Evolutionary conservation across 1,284 basidiomycete species (phyloP), one percentile per base, ranked within the genome.

Genomic region (Fomitopsis pinicola): DNA sequence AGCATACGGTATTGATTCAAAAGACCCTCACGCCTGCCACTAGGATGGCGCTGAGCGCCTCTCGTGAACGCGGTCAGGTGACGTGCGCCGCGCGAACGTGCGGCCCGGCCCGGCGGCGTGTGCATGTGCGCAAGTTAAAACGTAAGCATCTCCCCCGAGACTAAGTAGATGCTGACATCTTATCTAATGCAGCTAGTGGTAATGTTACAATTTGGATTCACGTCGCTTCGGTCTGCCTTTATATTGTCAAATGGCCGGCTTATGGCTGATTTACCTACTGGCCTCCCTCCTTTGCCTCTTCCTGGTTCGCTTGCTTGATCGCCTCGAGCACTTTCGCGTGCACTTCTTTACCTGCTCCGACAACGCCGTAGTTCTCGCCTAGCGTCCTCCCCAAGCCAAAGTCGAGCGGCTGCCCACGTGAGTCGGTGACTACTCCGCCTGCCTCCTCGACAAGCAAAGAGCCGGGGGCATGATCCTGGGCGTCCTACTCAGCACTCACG

Each of bases 391-490:
- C 97, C 1, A 91, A 79, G 0, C 92, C 90, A 75, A 99, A 98
- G 73, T 97, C 83, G 38, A 99, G 85, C 0, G 83, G 80, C 62
- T 85, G 70, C 3, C 95, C 96, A 54, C 88, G 80, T 60, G 92
- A 91, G 74, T 98, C 93, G 0, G 88, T 89, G 36, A 98, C 87
- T 15, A 89, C 69, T 0, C 96, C 96, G 2, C 96, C 96, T 0
- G 95, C 91, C 76, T 98, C 97, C 63, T 88, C 85, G 6, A 98
- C 86, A 9, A 99, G 82, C 8, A 99, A 73, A 0, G 85, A 80
- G 0, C 97, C 97, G 0, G 94, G 83, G 0, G 97, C 96, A 72
- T 98, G 97, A 73, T 99, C 97, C 92, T 87, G 59, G 26, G 35
- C 44, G 38, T 19, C 26, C 5, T 30, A 14, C 2, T 10, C 10